Conservation (phyloP, 768 basidiomycete species). For the Tulasnella calospora region DNA sequence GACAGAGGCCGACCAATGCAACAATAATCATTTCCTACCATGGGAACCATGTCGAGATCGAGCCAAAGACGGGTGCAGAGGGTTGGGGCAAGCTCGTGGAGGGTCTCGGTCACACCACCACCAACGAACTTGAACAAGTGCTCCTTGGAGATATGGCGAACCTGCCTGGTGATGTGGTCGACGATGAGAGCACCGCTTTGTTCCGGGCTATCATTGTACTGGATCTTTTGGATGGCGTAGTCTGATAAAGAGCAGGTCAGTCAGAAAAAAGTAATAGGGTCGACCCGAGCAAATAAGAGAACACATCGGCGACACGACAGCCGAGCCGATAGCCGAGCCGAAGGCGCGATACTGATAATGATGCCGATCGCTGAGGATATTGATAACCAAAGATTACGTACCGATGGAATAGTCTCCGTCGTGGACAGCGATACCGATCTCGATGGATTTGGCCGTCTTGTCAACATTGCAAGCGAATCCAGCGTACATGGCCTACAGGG, state of each 20-base stretch:
- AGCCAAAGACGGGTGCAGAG: slow-evolving; percentile 78
- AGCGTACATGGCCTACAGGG: slow-evolving; percentile 76
- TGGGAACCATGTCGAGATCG: slow-evolving; percentile 67
- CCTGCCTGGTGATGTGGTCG: slow-evolving; percentile 54
- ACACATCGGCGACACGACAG: not conserved
- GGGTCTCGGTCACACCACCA: slow-evolving; percentile 65
- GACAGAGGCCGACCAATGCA: too few species aligned
- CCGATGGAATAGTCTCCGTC: slow-evolving; percentile 79
- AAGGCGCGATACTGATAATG: not conserved
- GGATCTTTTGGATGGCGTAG: slow-evolving; percentile 55
- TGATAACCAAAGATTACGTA: not conserved
- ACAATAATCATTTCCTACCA: slow-evolving; percentile 32
- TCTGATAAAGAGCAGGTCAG: slow-evolving; percentile 33
- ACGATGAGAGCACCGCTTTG: slow-evolving; percentile 51
- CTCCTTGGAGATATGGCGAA: slow-evolving; percentile 61
- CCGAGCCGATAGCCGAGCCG: slow-evolving; percentile 6
- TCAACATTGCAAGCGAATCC: slow-evolving; percentile 63
- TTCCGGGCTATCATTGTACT: slow-evolving; percentile 49
- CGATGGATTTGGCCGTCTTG: slow-evolving; percentile 56
- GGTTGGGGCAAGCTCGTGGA: slow-evolving; percentile 60
- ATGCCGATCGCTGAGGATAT: not conserved
- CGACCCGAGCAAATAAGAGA: not conserved
- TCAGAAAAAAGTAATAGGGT: not conserved
- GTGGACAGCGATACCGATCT: slow-evolving; percentile 74
- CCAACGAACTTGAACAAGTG: slow-evolving; percentile 85